These are phyloP conservation scores for Rubia tinctorum DNA, from an alignment of 305 asterid genomes.

Conservation along the genomic window DNA sequence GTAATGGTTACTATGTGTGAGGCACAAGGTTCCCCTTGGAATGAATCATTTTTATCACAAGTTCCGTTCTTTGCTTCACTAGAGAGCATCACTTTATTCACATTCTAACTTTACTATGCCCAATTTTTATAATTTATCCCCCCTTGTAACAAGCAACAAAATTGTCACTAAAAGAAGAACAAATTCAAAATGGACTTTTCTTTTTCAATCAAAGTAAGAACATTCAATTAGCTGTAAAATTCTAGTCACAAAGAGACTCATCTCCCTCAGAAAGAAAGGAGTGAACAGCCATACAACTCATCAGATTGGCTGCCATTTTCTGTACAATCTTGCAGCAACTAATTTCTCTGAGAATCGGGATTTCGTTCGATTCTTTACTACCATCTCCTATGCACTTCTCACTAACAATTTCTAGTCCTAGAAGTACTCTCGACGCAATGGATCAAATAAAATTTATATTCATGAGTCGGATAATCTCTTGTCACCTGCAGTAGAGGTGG, in stretches of 20 bases:
- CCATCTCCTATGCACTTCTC: not conserved
- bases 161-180: not conserved
- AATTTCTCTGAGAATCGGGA: not conserved
- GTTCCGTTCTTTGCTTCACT: not conserved
- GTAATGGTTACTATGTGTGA: too few relatives aligned
- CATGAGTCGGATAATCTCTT: not conserved
- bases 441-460: constrained; percentile 2
- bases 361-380: not conserved
- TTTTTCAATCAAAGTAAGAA: not conserved
- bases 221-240: constrained; percentile 2
- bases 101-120: not conserved
- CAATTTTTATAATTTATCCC: too few relatives aligned
- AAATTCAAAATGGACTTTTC: not conserved
- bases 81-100: not conserved
- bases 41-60: too few relatives aligned
- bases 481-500: constrained; percentile 49
- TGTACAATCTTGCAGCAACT: constrained; percentile 32
- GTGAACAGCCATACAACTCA: constrained; percentile 18
- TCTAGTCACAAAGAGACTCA: too few relatives aligned
- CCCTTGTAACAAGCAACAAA: not conserved
- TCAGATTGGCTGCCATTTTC: constrained; percentile 23
- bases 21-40: too few relatives aligned
- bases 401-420: constrained; percentile 25
- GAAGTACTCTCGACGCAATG: constrained; percentile 12
- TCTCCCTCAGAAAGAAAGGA: constrained; percentile 15